phyloP scores from a whole-genome alignment of 2,329 filamentous ascomycete genomes.

The Calonectria pseudoturangicola region DNA sequence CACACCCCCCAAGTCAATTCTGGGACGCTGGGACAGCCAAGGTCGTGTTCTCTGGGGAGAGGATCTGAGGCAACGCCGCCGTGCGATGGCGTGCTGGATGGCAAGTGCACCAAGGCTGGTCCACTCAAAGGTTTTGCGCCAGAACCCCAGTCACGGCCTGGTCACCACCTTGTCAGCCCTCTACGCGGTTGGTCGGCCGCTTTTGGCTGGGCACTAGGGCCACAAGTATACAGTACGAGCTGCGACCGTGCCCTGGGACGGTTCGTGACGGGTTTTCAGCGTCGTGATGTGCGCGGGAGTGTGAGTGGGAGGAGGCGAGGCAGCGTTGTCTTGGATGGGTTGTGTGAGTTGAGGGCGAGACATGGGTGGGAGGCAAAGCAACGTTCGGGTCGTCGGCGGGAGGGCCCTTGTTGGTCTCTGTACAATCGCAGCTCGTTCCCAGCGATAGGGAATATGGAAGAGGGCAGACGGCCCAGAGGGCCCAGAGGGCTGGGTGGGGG shows the following conservation, averaged over 20 bases:
- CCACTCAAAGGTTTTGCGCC: conserved; percentile 48
- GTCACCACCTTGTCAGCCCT: conserved; percentile 40
- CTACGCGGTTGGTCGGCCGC: conserved; percentile 40
- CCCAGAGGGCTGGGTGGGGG: conserved; percentile 38
- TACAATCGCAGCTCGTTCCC: conserved; percentile 32
- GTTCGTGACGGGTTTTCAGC: neutral
- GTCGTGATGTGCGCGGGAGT: conserved; percentile 1
- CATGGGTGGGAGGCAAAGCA: conserved; percentile 39
- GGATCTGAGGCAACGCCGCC: conserved; percentile 55
- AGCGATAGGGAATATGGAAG: conserved; percentile 45
- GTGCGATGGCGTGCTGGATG: conserved; percentile 55
- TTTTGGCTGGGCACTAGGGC: conserved; percentile 37
- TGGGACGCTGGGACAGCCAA: conserved; percentile 19
- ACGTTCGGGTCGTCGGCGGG: conserved; percentile 53
- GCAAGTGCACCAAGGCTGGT: conserved; percentile 47
- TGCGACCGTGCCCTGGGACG: conserved; percentile 27
- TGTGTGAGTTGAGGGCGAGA: conserved; percentile 27
- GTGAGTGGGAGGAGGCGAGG: conserved; percentile 19
- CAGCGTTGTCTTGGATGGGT: conserved; percentile 24
- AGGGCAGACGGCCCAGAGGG: neutral
- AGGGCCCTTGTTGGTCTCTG: conserved; percentile 33
- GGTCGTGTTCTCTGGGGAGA: conserved; percentile 38
- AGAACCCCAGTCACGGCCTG: conserved; percentile 47
- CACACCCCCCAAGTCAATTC: conserved; percentile 34
- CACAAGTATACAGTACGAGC: conserved; percentile 36